These are phyloP conservation scores for Chrysoporthe cubensis DNA, from an alignment of 2,329 filamentous ascomycete genomes.

Conservation along the genomic window DNA sequence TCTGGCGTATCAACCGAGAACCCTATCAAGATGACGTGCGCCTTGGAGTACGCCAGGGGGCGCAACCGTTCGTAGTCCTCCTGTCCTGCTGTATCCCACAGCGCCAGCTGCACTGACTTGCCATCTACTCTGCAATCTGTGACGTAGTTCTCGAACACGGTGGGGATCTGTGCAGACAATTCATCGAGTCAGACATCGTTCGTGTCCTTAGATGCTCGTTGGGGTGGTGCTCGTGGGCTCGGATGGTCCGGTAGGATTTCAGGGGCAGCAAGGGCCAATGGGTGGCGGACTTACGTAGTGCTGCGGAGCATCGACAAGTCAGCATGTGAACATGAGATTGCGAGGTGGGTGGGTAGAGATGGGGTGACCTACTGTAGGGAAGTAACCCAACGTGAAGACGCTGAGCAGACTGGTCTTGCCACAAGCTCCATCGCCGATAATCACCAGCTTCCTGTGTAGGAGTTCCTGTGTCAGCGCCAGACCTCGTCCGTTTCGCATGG, in stretches of 20 bases:
- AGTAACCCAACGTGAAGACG: slow-evolving; percentile 97
- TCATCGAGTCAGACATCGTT: slow-evolving; percentile 20
- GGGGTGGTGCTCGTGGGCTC: not conserved
- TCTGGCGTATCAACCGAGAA: slow-evolving; percentile 96
- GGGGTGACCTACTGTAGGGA: slow-evolving; percentile 78
- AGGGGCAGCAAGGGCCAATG: slow-evolving; percentile 15
- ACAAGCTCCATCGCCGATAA: slow-evolving; percentile 95
- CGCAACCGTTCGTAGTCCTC: slow-evolving; percentile 97
- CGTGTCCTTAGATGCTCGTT: not conserved
- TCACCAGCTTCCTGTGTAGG: slow-evolving; percentile 81
- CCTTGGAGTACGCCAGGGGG: slow-evolving; percentile 93
- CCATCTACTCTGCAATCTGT: slow-evolving; percentile 98
- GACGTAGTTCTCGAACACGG: slow-evolving; percentile 99
- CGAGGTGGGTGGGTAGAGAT: slow-evolving; percentile 18
- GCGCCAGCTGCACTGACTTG: slow-evolving; percentile 94
- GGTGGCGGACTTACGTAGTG: slow-evolving; percentile 57
- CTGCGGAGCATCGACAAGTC: slow-evolving; percentile 43
- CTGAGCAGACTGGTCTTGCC: slow-evolving; percentile 97
- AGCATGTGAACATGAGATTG: slow-evolving; percentile 32
- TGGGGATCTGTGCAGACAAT: slow-evolving; percentile 70
- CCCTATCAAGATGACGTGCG: slow-evolving; percentile 94
- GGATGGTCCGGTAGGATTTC: slow-evolving; percentile 21
- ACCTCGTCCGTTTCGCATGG: not conserved
- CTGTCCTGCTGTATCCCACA: slow-evolving; percentile 99
- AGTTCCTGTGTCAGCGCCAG: slow-evolving; percentile 18